Percentiles rank a stretch among this genome's conserved stretches.
These are phyloP conservation scores for Penicillium frequentans DNA, from an alignment of 2,329 filamentous ascomycete species.

Conservation along the genomic window DNA sequence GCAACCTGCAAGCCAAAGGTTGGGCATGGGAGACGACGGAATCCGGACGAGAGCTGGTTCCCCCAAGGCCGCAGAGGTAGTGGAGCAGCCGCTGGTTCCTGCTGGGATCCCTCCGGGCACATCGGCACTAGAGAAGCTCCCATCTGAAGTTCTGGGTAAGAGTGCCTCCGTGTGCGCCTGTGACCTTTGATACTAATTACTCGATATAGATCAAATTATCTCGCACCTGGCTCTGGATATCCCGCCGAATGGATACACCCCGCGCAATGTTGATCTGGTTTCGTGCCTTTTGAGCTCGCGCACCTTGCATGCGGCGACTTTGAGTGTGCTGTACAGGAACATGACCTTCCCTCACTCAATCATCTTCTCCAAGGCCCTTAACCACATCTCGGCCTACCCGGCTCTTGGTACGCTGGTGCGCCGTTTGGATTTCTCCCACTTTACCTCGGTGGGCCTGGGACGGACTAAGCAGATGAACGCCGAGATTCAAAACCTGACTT, in stretches of 20 bases:
- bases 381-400: slow-evolving; percentile 65
- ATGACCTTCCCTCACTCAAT: slow-evolving; percentile 81
- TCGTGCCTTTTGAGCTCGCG: slow-evolving; percentile 75
- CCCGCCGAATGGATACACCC: slow-evolving; percentile 71
- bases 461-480: slow-evolving; percentile 72
- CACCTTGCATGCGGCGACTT: slow-evolving; percentile 69
- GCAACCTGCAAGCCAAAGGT: slow-evolving; percentile 36
- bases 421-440: slow-evolving; percentile 81
- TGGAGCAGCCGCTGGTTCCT: slow-evolving; percentile 19
- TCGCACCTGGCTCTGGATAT: slow-evolving; percentile 72
- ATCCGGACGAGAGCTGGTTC: slow-evolving; percentile 14
- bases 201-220: slow-evolving; percentile 65
- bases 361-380: slow-evolving; percentile 79
- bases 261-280: slow-evolving; percentile 76
- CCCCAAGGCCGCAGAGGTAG: slow-evolving; percentile 19
- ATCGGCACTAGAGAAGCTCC: slow-evolving; percentile 66
- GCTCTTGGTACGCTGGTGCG: slow-evolving; percentile 73
- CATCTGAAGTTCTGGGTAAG: slow-evolving; percentile 70
- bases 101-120: slow-evolving; percentile 24
- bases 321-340: slow-evolving; percentile 73
- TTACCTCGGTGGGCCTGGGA: slow-evolving; percentile 76
- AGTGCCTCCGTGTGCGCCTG: background rate
- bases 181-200: background rate
- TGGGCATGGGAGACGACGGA: slow-evolving; percentile 44
- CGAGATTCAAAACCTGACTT: slow-evolving; percentile 73